phyloP scores from a whole-genome alignment of 2,329 filamentous ascomycete species.

The Sarocladium strictum region DNA sequence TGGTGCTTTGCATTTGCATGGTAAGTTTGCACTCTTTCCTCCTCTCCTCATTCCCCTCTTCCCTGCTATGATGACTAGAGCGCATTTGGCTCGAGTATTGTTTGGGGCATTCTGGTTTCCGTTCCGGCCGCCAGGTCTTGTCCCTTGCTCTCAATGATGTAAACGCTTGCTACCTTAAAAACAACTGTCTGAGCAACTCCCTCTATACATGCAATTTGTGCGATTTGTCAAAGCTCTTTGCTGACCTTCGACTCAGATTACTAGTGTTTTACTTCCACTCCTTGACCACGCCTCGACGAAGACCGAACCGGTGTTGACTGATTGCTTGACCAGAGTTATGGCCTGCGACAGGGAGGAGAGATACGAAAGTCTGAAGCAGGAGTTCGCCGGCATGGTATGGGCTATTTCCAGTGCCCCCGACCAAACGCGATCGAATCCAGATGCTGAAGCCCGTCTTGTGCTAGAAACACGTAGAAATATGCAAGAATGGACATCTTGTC shows the following conservation, averaged over 20 bases:
- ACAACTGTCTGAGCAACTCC: constrained; percentile 72
- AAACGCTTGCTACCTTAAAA: constrained; percentile 94
- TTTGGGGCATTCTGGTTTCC: constrained; percentile 54
- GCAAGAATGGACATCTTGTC: constrained; percentile 90
- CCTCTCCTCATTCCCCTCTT: constrained; percentile 18
- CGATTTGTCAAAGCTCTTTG: constrained; percentile 11
- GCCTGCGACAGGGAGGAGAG: constrained; percentile 91
- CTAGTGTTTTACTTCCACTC: not conserved
- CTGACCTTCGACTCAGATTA: constrained; percentile 2
- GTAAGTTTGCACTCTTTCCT: constrained; percentile 27
- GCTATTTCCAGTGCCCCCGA: constrained; percentile 5
- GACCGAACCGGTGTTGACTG: not conserved
- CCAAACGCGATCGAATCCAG: constrained; percentile 12
- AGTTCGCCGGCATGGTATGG: constrained; percentile 62
- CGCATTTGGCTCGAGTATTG: constrained; percentile 99
- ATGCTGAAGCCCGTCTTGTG: constrained; percentile 39
- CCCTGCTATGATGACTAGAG: constrained; percentile 93
- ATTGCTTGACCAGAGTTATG: constrained; percentile 61
- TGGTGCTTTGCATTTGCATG: constrained; percentile 16
- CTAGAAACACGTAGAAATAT: constrained; percentile 75
- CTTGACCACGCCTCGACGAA: not conserved
- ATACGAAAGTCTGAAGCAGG: constrained; percentile 70
- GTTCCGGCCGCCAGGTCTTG: constrained; percentile 66
- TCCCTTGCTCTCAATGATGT: constrained; percentile 87
- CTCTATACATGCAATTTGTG: constrained; percentile 7